Evolutionary conservation across 768 basidiomycete genomes (phyloP).

Genomic region (Collybiopsis luxurians): DNA sequence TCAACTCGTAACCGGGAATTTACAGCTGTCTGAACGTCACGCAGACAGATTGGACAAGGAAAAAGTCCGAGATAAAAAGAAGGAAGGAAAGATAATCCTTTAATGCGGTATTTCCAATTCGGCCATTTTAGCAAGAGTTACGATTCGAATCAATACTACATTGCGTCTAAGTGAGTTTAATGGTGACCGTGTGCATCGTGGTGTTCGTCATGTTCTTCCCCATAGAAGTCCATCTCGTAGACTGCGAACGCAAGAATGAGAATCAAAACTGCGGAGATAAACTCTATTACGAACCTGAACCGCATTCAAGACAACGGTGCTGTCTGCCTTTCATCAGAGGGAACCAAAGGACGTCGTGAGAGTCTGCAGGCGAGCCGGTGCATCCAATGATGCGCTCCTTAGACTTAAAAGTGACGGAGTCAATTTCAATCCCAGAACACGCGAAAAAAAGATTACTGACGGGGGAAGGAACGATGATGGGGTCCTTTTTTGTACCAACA

Average conservation of each 20-base stretch:
- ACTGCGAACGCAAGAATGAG: conserved; percentile 36
- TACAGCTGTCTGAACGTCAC: too few species aligned
- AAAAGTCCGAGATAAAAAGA: too few species aligned
- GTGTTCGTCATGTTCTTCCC: conserved; percentile 48
- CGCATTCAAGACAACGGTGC: conserved; percentile 89
- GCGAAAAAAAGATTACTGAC: conserved; percentile 45
- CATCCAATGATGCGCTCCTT: conserved; percentile 86
- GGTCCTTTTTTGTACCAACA: conserved; percentile 84
- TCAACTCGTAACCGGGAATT: too few species aligned
- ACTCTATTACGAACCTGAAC: conserved; percentile 65
- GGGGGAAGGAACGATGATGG: conserved; percentile 82
- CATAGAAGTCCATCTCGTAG: conserved; percentile 73
- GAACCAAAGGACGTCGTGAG: conserved; percentile 92
- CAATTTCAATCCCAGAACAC: not conserved
- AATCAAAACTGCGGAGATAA: not conserved
- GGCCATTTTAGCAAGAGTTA: too few species aligned
- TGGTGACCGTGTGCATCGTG: conserved; percentile 50
- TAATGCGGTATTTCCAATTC: too few species aligned
- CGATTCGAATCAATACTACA: not conserved
- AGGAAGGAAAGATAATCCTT: too few species aligned
- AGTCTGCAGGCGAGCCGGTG: conserved; percentile 93
- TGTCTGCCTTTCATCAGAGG: conserved; percentile 60
- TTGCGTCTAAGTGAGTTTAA: conserved; percentile 15
- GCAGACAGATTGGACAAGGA: too few species aligned
- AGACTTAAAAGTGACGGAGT: conserved; percentile 46